Evolutionary conservation across 1,139 yeast genomes (phyloP).

Genomic region (Saccharomyces hybrid): DNA sequence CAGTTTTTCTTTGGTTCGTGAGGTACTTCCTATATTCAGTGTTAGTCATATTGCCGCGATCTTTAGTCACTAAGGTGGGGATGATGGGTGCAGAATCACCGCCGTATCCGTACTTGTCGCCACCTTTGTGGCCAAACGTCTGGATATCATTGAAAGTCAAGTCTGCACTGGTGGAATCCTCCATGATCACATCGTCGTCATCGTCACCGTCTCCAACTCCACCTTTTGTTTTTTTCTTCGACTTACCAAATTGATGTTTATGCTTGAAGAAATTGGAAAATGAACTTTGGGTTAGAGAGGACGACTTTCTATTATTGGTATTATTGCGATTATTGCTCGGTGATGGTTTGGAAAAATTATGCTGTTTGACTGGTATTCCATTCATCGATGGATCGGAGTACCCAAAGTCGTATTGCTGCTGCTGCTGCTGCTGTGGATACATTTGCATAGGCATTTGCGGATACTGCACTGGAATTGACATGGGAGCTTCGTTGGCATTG

Average conservation of each 20-base stretch:
- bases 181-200: slow-evolving; percentile 47
- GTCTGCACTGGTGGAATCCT: slow-evolving; percentile 37
- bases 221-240: slow-evolving; percentile 2
- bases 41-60: slow-evolving; percentile 35
- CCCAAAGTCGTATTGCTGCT: slow-evolving; percentile 13
- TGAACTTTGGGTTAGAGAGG: slow-evolving; percentile 21
- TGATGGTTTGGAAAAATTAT: slow-evolving; percentile 5
- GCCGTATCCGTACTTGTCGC: slow-evolving; percentile 43
- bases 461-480: slow-evolving; percentile 5
- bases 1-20: slow-evolving; percentile 59
- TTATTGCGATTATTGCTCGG: slow-evolving; percentile 5
- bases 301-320: slow-evolving; percentile 8
- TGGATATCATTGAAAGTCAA: slow-evolving; percentile 58
- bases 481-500: slow-evolving; percentile 9
- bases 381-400: not conserved
- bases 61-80: slow-evolving; percentile 45
- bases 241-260: slow-evolving; percentile 13
- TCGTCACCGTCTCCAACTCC: slow-evolving; percentile 30
- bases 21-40: slow-evolving; percentile 60
- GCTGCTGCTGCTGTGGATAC: slow-evolving; percentile 3
- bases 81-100: slow-evolving; percentile 64
- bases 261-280: slow-evolving; percentile 21
- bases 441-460: slow-evolving; percentile 5
- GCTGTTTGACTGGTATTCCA: not conserved
- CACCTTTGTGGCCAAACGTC: slow-evolving; percentile 56